Percentiles rank a stretch among this genome's conserved stretches.
Conservation (phyloP, 139 green algal species). For the Volvox reticuliferus region DNA sequence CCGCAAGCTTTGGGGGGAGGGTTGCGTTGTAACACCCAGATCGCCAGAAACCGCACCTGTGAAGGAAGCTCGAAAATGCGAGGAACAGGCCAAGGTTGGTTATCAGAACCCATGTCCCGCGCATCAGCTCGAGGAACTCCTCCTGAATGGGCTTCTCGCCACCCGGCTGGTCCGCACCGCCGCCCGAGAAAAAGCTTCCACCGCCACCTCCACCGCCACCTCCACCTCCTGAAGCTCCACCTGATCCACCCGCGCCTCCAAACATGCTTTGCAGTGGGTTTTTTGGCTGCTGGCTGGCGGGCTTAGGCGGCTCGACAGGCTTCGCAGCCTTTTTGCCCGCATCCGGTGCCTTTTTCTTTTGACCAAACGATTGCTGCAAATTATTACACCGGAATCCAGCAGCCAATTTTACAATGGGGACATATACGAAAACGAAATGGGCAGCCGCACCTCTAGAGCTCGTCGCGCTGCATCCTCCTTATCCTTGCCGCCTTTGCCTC, state of each 20-base stretch:
- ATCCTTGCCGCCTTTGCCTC: constrained; percentile 29
- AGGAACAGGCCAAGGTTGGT: constrained; percentile 65
- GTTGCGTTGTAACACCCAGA: not conserved
- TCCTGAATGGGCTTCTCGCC: constrained; percentile 41
- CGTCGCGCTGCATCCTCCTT: constrained; percentile 40
- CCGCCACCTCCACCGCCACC: constrained; percentile 26
- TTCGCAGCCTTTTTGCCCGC: constrained; percentile 38
- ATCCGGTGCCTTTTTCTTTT: constrained; percentile 23
- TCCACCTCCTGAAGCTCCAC: constrained; percentile 2
- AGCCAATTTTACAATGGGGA: not conserved
- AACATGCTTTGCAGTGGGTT: constrained; percentile 46
- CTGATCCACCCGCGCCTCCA: constrained; percentile 14
- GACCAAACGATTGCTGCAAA: constrained; percentile 28
- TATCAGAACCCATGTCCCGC: constrained; percentile 58
- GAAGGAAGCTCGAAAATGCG: constrained; percentile 59
- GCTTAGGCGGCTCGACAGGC: constrained; percentile 13
- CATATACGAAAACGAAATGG: not conserved
- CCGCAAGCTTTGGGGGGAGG: no score
- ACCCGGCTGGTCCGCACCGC: not conserved
- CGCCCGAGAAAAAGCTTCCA: not conserved
- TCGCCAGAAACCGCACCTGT: constrained; percentile 43
- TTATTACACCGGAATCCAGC: not conserved
- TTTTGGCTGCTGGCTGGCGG: not conserved
- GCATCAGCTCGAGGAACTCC: constrained; percentile 57
- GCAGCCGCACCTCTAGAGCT: constrained; percentile 34